Percentiles rank a stretch among this genome's conserved stretches.
phyloP scores from a whole-genome alignment of 306 rosid genomes.

The Sophora flavescens region DNA sequence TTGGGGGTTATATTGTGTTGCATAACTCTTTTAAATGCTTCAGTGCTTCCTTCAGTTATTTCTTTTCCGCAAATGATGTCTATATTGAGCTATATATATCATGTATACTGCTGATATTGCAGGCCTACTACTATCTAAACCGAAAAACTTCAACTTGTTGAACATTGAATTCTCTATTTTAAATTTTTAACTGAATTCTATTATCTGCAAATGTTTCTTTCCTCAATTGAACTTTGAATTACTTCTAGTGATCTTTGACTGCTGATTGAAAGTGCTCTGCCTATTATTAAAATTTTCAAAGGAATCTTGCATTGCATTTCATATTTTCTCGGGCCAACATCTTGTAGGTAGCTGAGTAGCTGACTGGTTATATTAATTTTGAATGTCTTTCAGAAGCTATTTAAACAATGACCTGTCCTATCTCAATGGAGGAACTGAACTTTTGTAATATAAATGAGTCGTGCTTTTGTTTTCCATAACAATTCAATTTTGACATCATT shows the following conservation, averaged over 20 bases:
- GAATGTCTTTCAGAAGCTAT: constrained; percentile 7
- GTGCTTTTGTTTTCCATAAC: constrained; percentile 19
- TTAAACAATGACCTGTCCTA: background rate
- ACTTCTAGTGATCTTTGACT: constrained; percentile 4
- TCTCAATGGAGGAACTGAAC: constrained; percentile 10
- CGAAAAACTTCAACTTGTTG: background rate
- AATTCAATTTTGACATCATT: constrained; percentile 24
- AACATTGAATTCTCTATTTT: background rate
- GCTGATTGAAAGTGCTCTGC: constrained; percentile 15
- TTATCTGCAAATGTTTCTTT: constrained; percentile 4
- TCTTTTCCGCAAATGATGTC: background rate
- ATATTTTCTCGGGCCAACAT: background rate
- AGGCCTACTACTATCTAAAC: constrained; percentile 9
- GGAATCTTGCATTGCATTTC: constrained; percentile 1
- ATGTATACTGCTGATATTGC: background rate
- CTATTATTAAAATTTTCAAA: background rate
- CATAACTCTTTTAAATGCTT: constrained; percentile 8
- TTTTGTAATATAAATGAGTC: background rate
- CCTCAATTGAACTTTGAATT: constrained; percentile 16
- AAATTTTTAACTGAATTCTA: background rate
- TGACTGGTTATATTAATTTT: background rate
- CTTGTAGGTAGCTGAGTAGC: background rate
- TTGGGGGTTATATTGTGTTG: too few relatives aligned
- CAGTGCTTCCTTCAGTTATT: background rate
- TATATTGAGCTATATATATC: constrained; percentile 12